Conservation (phyloP, 495 filamentous ascomycete genomes). For the Aspergillus baeticus region DNA sequence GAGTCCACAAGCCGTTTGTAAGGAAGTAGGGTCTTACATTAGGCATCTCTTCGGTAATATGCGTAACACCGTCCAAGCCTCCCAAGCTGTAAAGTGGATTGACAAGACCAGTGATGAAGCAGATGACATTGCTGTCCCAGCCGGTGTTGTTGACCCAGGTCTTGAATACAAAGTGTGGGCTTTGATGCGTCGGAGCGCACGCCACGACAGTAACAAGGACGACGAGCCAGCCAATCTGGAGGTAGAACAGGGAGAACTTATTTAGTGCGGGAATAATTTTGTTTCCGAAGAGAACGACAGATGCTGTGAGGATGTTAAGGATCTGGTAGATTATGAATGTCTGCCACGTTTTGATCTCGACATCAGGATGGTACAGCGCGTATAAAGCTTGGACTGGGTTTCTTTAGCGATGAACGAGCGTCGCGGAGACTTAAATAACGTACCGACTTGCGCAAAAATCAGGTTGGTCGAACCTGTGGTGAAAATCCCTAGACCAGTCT, state of each 20-base stretch:
- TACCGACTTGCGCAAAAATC: slow-evolving; percentile 28
- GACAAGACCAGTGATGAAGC: slow-evolving; percentile 71
- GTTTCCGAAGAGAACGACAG: neutral
- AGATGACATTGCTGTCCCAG: slow-evolving; percentile 63
- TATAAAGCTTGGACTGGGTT: slow-evolving; percentile 23
- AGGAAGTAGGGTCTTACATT: slow-evolving; percentile 27
- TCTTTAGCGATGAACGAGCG: slow-evolving; percentile 13
- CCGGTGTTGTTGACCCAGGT: slow-evolving; percentile 66
- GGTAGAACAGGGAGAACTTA: slow-evolving; percentile 31
- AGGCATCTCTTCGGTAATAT: slow-evolving; percentile 76
- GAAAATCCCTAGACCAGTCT: slow-evolving; percentile 31
- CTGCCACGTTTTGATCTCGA: slow-evolving; percentile 36
- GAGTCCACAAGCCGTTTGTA: neutral
- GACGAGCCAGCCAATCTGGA: slow-evolving; percentile 61
- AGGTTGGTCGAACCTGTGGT: slow-evolving; percentile 41
- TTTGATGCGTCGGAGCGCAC: slow-evolving; percentile 47
- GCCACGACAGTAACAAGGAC: slow-evolving; percentile 71
- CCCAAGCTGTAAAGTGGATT: slow-evolving; percentile 78
- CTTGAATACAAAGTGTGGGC: slow-evolving; percentile 59
- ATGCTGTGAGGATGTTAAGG: slow-evolving; percentile 30
- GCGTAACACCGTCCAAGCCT: slow-evolving; percentile 59
- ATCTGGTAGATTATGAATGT: slow-evolving; percentile 36
- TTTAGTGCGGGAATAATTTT: slow-evolving; percentile 40
- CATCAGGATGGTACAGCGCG: slow-evolving; percentile 32
- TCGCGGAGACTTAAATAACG: no score